Evolutionary conservation across 306 rosid species (phyloP).

Genomic region (Lablab purpureus): DNA sequence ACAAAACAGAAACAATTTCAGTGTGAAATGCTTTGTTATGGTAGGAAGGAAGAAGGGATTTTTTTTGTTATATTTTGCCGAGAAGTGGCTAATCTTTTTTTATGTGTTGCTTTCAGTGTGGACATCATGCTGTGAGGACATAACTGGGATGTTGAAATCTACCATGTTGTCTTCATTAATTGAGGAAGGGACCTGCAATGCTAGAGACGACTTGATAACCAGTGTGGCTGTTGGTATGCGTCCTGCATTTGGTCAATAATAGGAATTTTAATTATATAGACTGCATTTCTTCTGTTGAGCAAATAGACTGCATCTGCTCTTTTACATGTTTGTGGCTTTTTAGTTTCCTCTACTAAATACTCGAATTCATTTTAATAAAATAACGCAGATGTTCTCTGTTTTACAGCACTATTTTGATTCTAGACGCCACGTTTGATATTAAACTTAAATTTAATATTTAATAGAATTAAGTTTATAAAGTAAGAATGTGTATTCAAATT

Average conservation of each 20-base stretch:
- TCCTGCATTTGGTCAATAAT: constrained; percentile 59
- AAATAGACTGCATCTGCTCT: not conserved
- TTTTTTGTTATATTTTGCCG: not conserved
- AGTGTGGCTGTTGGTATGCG: constrained; percentile 64
- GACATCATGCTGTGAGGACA: constrained; percentile 28
- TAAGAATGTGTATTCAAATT: not conserved
- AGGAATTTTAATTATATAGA: constrained; percentile 8
- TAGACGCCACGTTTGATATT: not conserved
- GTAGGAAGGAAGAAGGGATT: too few relatives aligned
- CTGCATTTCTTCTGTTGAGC: not conserved
- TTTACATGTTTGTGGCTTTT: not conserved
- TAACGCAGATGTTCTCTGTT: not conserved
- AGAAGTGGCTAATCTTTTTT: constrained; percentile 22
- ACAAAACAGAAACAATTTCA: too few relatives aligned
- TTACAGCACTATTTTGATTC: not conserved
- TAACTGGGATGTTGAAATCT: constrained; percentile 14
- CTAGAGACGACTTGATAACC: constrained; percentile 65
- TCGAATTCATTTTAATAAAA: not conserved
- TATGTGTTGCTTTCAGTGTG: constrained; percentile 41
- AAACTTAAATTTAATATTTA: not conserved
- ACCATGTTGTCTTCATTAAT: not conserved
- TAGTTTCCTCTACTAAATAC: not conserved
- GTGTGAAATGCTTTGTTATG: too few relatives aligned
- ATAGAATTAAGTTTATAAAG: not conserved
- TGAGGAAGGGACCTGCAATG: constrained; percentile 42